Evolutionary conservation across 2,329 filamentous ascomycete species (phyloP).

Genomic region (Colletotrichum coccodes): DNA sequence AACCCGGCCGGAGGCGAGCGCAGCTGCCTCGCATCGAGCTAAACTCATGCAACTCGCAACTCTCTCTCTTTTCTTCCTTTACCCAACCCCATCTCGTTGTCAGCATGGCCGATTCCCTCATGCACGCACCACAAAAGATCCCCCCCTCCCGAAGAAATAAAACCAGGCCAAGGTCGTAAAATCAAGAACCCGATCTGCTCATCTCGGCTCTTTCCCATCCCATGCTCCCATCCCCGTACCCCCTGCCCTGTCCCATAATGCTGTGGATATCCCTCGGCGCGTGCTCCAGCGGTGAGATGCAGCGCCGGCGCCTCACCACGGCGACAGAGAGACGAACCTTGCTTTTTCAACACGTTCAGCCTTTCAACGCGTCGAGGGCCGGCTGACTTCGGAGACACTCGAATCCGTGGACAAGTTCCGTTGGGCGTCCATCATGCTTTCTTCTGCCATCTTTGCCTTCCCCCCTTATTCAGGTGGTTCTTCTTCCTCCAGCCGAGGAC

Average conservation of each 20-base stretch:
- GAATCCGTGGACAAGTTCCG: not conserved
- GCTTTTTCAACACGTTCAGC: not conserved
- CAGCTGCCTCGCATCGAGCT: not conserved
- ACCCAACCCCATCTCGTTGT: not conserved
- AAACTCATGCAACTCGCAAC: not conserved
- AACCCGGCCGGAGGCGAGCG: not conserved
- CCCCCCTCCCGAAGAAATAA: not conserved
- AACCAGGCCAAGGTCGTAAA: not conserved
- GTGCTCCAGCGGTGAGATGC: constrained; percentile 26
- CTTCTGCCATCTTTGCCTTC: not conserved
- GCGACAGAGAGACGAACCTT: constrained; percentile 17
- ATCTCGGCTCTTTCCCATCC: constrained; percentile 27
- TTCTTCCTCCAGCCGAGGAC: not conserved
- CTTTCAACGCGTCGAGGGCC: not conserved
- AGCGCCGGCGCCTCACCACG: constrained; percentile 12
- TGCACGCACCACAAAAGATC: not conserved
- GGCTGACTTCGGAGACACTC: not conserved
- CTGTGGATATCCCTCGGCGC: not conserved
- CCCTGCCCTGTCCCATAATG: not conserved
- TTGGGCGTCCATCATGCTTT: constrained; percentile 1
- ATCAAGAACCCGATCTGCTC: constrained; percentile 26
- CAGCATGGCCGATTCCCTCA: not conserved
- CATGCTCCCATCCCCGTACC: constrained; percentile 10
- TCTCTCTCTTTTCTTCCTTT: not conserved
- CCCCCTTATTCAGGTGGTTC: not conserved